Base-by-base conservation (phyloP, 352 stramenopile species). In the Phytophthora brassicae region DNA sequence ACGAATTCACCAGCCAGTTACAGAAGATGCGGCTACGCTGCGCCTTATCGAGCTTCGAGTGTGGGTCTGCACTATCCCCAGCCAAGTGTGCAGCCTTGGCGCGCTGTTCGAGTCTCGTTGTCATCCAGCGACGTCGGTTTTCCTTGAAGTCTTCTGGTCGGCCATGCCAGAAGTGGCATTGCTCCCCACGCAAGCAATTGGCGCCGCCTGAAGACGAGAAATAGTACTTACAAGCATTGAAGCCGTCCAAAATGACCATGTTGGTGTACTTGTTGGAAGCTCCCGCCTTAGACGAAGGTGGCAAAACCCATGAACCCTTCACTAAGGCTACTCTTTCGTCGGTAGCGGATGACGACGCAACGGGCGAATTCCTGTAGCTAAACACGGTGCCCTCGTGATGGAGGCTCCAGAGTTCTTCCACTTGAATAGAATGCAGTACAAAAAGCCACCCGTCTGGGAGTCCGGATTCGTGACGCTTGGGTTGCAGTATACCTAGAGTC, bases 221-320 rank as follows among this genome's bases (percentile, higher is more conserved):
- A 60, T 93, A 90, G 64, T 89, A 95, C 60, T 95, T 95, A 71
- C 84, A 95, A 1, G 82, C 75, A 39, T 93, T 91, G 52, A 89
- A 87, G 47, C 86, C 86, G 51, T 90, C 63, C 47, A 93, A 67
- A 26, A 80, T 72, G 29, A 95, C 85, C 43, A 93, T 90, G 56
- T 95, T 92, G 51, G 82, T 90, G 77, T 95, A 93, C 57, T 89
- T 91, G 55, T 84, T 71, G 0, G 47, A 39, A 5, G 64, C 62
- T 0, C 47, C 44, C 1, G 80, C 77, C 26, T 89, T 81, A 0
- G 80, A 88, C 14, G 77, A 75, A 24, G 80, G 79, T 4, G 72
- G 67, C 16, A 90, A 60, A 14, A 70, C 38, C 3, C 77, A 62
- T 11, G 80, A 92, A 0, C 79, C 74, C 24, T 79, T 79, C 12